phyloP scores from a whole-genome alignment of 768 basidiomycete genomes.

The Russula compacta region DNA sequence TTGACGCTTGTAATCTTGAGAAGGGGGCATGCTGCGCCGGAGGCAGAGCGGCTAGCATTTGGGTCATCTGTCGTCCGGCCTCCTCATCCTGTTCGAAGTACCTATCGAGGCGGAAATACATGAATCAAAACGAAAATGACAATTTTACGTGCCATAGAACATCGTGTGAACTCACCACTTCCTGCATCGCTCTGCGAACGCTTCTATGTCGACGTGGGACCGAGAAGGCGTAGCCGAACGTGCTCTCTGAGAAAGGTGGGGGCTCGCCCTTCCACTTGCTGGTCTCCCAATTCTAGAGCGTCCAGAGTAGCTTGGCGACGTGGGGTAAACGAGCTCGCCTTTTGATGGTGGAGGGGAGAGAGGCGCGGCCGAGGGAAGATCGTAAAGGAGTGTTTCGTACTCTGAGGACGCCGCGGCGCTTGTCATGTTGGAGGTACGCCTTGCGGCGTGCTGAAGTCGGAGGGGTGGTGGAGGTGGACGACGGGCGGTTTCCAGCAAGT shows the following conservation, averaged over 20 bases:
- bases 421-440: slow-evolving; percentile 7
- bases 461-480: slow-evolving; percentile 21
- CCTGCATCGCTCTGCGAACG: slow-evolving; percentile 67
- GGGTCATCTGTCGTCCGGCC: slow-evolving; percentile 71
- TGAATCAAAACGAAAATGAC: neutral
- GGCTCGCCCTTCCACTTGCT: slow-evolving; percentile 37
- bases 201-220: slow-evolving; percentile 60
- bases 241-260: slow-evolving; percentile 50
- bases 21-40: slow-evolving; percentile 82
- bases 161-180: slow-evolving; percentile 47
- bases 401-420: slow-evolving; percentile 8
- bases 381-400: slow-evolving; percentile 21
- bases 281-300: slow-evolving; percentile 10
- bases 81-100: slow-evolving; percentile 77
- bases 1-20: slow-evolving; percentile 77
- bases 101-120: slow-evolving; percentile 35
- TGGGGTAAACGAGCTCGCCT: slow-evolving; percentile 9
- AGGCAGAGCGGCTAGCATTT: slow-evolving; percentile 69
- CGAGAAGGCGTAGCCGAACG: slow-evolving; percentile 65
- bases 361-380: slow-evolving; percentile 19
- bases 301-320: slow-evolving; percentile 8
- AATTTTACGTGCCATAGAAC: neutral
- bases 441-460: slow-evolving; percentile 10
- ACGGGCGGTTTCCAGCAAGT: slow-evolving; percentile 16
- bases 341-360: slow-evolving; percentile 6